Conservation (phyloP, 2,329 filamentous ascomycete species). For the Zalaria sp. region DNA sequence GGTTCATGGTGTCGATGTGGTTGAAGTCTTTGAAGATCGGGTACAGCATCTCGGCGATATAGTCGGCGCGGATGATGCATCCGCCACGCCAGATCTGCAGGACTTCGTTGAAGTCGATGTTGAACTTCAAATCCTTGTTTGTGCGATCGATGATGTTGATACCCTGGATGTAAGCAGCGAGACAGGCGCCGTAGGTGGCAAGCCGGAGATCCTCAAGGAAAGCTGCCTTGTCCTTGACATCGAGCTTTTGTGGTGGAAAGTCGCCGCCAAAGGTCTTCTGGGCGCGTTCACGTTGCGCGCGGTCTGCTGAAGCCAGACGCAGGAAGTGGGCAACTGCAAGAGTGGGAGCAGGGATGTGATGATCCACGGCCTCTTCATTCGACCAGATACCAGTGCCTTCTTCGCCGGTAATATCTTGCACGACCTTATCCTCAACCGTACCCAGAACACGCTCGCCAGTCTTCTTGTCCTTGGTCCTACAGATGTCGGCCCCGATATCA, state of each 20-base stretch:
- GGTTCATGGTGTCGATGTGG: constrained; percentile 28
- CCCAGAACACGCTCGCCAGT: constrained; percentile 38
- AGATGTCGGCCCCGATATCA: constrained; percentile 48
- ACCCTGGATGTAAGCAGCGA: constrained; percentile 51
- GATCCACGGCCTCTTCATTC: constrained; percentile 44
- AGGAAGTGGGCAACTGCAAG: constrained; percentile 49
- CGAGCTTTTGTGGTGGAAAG: constrained; percentile 22
- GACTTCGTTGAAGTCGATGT: constrained; percentile 36
- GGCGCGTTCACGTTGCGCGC: constrained; percentile 38
- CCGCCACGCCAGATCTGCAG: constrained; percentile 54
- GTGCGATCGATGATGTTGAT: constrained; percentile 48
- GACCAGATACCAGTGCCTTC: constrained; percentile 57
- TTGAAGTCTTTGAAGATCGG: constrained; percentile 23
- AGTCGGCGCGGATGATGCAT: constrained; percentile 57
- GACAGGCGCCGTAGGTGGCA: constrained; percentile 47
- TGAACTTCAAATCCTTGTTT: constrained; percentile 45
- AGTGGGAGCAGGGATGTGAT: constrained; percentile 51
- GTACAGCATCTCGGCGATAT: constrained; percentile 46
- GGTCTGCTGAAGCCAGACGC: constrained; percentile 49
- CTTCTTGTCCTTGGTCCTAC: constrained; percentile 34
- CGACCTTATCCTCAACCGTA: constrained; percentile 54
- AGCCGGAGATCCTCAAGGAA: constrained; percentile 46
- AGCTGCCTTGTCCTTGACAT: constrained; percentile 16
- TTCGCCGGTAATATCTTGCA: constrained; percentile 51
- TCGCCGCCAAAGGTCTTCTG: constrained; percentile 32